These are phyloP conservation scores for Neophaeococcomyces mojaviensis DNA, from an alignment of 2,329 filamentous ascomycete species.

Conservation along the genomic window DNA sequence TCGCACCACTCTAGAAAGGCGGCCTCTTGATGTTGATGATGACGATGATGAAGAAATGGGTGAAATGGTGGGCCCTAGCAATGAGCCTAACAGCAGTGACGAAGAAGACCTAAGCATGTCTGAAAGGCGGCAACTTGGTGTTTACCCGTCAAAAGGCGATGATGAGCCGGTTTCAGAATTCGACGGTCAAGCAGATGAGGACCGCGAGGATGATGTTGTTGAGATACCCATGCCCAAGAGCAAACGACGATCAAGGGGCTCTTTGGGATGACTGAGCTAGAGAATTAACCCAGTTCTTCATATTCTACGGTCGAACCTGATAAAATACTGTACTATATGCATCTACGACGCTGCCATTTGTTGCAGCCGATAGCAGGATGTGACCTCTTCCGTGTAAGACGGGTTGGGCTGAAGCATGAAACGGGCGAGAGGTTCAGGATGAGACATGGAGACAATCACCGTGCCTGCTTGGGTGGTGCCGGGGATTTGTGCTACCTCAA, in stretches of 20 bases:
- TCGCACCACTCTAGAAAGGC: conserved; percentile 36
- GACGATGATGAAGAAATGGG: conserved; percentile 45
- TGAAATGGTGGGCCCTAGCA: conserved; percentile 37
- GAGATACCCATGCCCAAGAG: conserved; percentile 38
- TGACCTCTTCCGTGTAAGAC: no score
- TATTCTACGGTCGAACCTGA: neutral
- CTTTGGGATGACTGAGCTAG: conserved; percentile 2
- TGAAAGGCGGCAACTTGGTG: conserved; percentile 18
- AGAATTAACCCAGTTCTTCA: neutral
- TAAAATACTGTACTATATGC: conserved; percentile 1
- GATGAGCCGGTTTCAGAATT: conserved; percentile 22
- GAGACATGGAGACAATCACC: no score
- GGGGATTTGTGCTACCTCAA: no score
- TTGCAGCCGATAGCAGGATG: no score
- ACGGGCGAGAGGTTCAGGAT: no score
- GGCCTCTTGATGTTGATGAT: conserved; percentile 54
- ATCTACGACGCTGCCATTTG: neutral
- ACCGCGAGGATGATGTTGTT: conserved; percentile 28
- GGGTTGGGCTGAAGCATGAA: no score
- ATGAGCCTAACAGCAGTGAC: conserved; percentile 24
- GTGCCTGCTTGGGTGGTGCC: no score
- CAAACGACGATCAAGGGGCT: conserved; percentile 17
- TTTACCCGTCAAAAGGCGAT: conserved; percentile 14
- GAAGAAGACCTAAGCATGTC: conserved; percentile 20
- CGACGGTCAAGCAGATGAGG: conserved; percentile 21